Evolutionary conservation across 345 rosid species (phyloP).

Genomic region (Durio zibethinus): DNA sequence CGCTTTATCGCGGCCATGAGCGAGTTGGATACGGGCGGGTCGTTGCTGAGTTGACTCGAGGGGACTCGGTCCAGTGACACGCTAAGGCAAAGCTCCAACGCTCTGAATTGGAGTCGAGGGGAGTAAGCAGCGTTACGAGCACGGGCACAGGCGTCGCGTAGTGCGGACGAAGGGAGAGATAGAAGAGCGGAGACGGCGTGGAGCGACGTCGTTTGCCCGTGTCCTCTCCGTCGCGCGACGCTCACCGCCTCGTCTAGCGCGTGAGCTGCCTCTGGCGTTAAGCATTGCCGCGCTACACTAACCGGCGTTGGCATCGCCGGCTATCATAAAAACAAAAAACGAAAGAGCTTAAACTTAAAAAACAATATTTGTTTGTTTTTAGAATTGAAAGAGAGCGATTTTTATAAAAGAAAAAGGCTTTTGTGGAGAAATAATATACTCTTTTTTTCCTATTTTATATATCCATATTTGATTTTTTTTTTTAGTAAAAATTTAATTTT

Average conservation of each 20-base stretch:
- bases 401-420: not conserved
- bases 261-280: constrained; percentile 69
- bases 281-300: constrained; percentile 74
- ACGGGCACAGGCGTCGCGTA: constrained; percentile 80
- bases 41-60: constrained; percentile 50
- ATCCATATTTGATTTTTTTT: too few species aligned
- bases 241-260: constrained; percentile 76
- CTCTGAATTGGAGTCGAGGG: constrained; percentile 74
- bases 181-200: constrained; percentile 83
- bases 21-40: constrained; percentile 81
- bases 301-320: constrained; percentile 98
- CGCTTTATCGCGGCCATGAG: constrained; percentile 97
- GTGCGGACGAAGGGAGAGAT: constrained; percentile 54
- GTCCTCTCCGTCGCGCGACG: constrained; percentile 69
- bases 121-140: constrained; percentile 66
- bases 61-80: constrained; percentile 84
- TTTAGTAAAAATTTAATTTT: too few species aligned
- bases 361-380: not conserved
- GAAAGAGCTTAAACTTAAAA: too few species aligned
- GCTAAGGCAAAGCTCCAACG: constrained; percentile 76
- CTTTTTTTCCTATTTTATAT: too few species aligned
- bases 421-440: too few species aligned
- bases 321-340: constrained; percentile 15
- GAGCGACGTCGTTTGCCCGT: constrained; percentile 85
- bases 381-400: not conserved